Conservation (phyloP, 305 asterid genomes). For the Rubia tinctorum region DNA sequence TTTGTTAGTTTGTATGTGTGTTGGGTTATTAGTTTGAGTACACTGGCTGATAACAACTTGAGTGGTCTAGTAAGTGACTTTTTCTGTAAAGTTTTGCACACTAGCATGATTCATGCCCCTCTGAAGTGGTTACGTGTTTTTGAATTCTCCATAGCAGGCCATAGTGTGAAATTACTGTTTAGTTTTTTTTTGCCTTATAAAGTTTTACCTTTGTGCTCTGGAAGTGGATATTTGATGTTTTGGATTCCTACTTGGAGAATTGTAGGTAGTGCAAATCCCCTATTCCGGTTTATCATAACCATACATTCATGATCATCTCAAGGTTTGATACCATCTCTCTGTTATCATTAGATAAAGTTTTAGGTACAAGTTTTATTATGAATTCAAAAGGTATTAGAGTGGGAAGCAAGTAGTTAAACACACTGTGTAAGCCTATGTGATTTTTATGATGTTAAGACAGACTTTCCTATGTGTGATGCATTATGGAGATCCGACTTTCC, state of each 20-base stretch:
- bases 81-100: background rate
- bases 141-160: background rate
- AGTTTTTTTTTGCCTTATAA: background rate
- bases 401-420: background rate
- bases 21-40: no score
- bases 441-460: no score
- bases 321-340: constrained; percentile 38
- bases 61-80: constrained; percentile 78
- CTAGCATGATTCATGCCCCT: background rate
- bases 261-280: constrained; percentile 72
- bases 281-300: constrained; percentile 54
- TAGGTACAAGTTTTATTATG: background rate
- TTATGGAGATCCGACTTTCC: no score
- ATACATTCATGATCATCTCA: constrained; percentile 57
- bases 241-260: constrained; percentile 84
- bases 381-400: background rate
- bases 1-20: no score
- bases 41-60: constrained; percentile 40
- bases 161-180: background rate
- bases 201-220: constrained; percentile 29
- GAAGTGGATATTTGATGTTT: constrained; percentile 97
- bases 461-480: no score
- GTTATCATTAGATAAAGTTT: background rate
- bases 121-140: background rate
- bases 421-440: no score